Base-by-base conservation (phyloP, 805 yeast species). In the Hanseniaspora nectarophila region DNA sequence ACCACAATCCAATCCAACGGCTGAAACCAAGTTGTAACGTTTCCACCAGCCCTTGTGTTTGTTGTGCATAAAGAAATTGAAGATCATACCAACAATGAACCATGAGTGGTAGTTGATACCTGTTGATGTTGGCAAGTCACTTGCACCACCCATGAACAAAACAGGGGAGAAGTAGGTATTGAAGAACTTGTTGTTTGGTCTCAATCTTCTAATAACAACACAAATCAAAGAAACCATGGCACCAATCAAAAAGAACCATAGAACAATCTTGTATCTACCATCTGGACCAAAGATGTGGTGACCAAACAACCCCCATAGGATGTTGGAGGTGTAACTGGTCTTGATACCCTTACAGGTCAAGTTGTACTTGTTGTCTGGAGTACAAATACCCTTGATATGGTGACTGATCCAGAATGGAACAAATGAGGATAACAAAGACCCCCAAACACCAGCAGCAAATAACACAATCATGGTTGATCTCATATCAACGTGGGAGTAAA, bases 31-130 rank as follows among this genome's bases (percentile, higher is more conserved):
- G 62, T 81, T 81, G 63, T 82, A 82, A 63, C 81, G 82, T 38
- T 81, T 80, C 88, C 89, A 82, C 89, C 88, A 82, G 44, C 72
- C 67, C 45, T 76, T 68, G 66, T 76, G 80, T 54, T 70, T 69
- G 46, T 76, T 70, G 55, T 77, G 78, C 54, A 82, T 66, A 59
- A 70, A 70, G 64, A 72, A 78, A 68, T 78, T 78, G 67, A 81
- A 82, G 4, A 71, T 47, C 56, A 72, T 72, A 5, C 85, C 82
- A 38, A 76, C 70, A 33, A 70, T 62, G 56, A 79, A 74, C 67
- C 74, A 81, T 7, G 77, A 65, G 31, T 76, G 72, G 61, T 78
- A 78, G 61, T 77, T 78, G 63, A 77, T 77, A 38, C 82, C 77
- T 15, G 85, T 77, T 15, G 83, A 83, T 33, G 88, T 86, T 18